Evolutionary conservation across 179 eudicot genomes (phyloP), one percentile per base, ranked within the genome.

Genomic region (Patellifolia procumbens): DNA sequence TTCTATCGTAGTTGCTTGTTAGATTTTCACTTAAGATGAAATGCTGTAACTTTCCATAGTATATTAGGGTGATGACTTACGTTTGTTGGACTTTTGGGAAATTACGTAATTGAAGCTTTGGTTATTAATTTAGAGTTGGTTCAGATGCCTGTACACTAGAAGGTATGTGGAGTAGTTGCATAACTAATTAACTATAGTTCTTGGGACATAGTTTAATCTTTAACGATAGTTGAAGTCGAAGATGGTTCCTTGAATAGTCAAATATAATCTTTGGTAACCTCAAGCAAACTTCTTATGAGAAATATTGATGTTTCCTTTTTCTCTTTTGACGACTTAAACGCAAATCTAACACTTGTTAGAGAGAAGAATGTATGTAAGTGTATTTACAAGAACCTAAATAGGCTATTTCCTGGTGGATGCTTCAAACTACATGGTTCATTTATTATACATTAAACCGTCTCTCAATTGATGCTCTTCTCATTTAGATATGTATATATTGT

Each of bases 321-420:
- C 11, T 29, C 28, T 1, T 71, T 29, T 52, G 74, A 31, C 20
- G 61, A 4, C 37, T 51, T 19, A 16, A 1, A 39, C 9, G 28
- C 19, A 51, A 32, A 31, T 5, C 34, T 31, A 20, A 20, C 39
- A 49, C 34, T 66, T 66, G 32, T 13, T 24, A 8, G 7, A 46
- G 26, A 12, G n/a, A 68, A 28, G 37, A 5, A 26, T 45, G 28
- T 26, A 9, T 8, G 13, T 48, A 12, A 68, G 22, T 68, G 48
- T 45, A 24, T 68, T 60, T 43, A n/a, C 29, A n/a, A 10, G 43
- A 65, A 4, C 20, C 49, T 49, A 39, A 20, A 35, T 0, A 65
- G 69, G 48, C 48, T 35, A 65, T 20, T 19, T n/a, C 1, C 46
- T 37, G 19, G 37, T 61, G 66, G 48, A 67, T 67, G 70, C 72